Evolutionary conservation across 2,329 filamentous ascomycete species (phyloP).

Genomic region (Microdochium bolleyi): DNA sequence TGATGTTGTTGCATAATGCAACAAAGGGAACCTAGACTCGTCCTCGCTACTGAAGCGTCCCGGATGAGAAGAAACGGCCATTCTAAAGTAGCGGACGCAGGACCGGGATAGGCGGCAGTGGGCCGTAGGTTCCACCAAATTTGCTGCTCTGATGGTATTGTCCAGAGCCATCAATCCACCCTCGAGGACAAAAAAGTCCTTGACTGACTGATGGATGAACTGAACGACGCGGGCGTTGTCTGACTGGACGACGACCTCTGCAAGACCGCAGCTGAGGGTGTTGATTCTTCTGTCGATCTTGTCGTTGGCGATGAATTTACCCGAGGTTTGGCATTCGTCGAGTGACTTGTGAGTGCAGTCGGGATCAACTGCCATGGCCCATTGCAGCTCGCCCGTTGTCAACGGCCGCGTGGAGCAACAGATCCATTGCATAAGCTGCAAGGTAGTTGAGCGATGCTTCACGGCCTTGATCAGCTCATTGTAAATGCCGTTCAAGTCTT

Average conservation of each 20-base stretch:
- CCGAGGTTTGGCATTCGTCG: constrained; percentile 6
- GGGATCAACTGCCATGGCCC: constrained; percentile 19
- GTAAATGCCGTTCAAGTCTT: constrained; percentile 16
- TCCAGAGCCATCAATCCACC: constrained; percentile 10
- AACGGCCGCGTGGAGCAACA: constrained; percentile 19
- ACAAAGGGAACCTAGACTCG: constrained; percentile 2
- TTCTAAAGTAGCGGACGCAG: constrained; percentile 15
- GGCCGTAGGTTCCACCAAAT: constrained; percentile 4
- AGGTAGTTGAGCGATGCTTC: constrained; percentile 5
- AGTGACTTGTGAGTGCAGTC: constrained; percentile 11
- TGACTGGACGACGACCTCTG: constrained; percentile 9
- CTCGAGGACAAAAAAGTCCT: constrained; percentile 21
- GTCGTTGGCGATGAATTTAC: constrained; percentile 8
- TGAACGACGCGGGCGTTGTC: constrained; percentile 12
- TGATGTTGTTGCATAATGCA: constrained; percentile 8
- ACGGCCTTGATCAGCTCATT: constrained; percentile 10
- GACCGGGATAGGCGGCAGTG: constrained; percentile 13
- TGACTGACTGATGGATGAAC: constrained; percentile 25
- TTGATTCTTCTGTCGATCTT: constrained; percentile 10
- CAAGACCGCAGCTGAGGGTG: constrained; percentile 19
- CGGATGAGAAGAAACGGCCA: constrained; percentile 6
- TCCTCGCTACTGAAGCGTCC: constrained; percentile 2
- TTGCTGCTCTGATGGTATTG: constrained; percentile 1
- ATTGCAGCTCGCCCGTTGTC: constrained; percentile 16
- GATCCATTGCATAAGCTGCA: constrained; percentile 22